Conservation (phyloP, 2,329 filamentous ascomycete species). For the Coniochaeta sp. region DNA sequence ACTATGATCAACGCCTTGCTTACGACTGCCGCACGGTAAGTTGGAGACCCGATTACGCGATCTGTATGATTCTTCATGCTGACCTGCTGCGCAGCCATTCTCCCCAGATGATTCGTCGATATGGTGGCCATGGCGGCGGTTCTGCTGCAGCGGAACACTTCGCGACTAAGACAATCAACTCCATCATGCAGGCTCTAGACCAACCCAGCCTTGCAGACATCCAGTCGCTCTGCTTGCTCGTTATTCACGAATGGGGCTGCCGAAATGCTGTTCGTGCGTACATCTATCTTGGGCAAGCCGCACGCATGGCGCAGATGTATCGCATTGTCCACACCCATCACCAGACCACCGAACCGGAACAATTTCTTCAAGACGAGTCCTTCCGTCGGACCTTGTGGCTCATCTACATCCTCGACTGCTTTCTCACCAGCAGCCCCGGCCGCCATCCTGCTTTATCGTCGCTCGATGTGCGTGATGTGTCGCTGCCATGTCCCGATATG, state of each 20-base stretch:
- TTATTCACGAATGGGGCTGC: slow-evolving; percentile 57
- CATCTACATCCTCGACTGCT: slow-evolving; percentile 56
- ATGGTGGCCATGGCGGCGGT: slow-evolving; percentile 43
- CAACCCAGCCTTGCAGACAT: slow-evolving; percentile 54
- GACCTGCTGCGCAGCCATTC: slow-evolving; percentile 38
- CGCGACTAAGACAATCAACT: slow-evolving; percentile 47
- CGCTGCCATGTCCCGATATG: slow-evolving; percentile 53
- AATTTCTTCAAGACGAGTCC: slow-evolving; percentile 54
- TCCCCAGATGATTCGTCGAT: slow-evolving; percentile 47
- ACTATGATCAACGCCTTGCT: slow-evolving; percentile 52
- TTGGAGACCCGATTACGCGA: slow-evolving; percentile 5
- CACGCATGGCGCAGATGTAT: slow-evolving; percentile 60
- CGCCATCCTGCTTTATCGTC: slow-evolving; percentile 48
- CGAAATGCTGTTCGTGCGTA: slow-evolving; percentile 56
- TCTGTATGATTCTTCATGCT: slow-evolving; percentile 8
- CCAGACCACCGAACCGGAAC: slow-evolving; percentile 42
- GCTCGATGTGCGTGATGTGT: slow-evolving; percentile 46
- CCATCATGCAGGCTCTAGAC: slow-evolving; percentile 52
- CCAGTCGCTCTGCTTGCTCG: slow-evolving; percentile 52
- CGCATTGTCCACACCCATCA: slow-evolving; percentile 51
- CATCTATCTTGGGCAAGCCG: slow-evolving; percentile 54
- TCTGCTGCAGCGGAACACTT: slow-evolving; percentile 52
- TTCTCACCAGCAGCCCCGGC: slow-evolving; percentile 54
- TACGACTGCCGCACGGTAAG: slow-evolving; percentile 51
- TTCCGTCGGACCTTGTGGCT: slow-evolving; percentile 56